phyloP scores from a whole-genome alignment of 2,329 filamentous ascomycete genomes.

The Cladophialophora immunda region DNA sequence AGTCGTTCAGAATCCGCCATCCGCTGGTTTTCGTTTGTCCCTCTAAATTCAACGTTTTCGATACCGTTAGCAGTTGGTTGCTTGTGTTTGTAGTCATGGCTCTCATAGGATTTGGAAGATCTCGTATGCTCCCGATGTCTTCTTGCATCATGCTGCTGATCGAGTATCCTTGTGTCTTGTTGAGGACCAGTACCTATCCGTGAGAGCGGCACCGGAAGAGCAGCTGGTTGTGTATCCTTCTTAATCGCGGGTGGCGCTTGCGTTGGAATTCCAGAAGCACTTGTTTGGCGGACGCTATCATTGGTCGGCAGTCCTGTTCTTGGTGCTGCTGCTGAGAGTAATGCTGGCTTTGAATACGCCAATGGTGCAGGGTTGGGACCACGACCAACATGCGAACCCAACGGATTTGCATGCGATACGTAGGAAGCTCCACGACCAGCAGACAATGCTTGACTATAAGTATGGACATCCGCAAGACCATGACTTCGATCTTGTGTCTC shows the following conservation, averaged over 20 bases:
- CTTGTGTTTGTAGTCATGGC: not conserved
- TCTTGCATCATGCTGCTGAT: not conserved
- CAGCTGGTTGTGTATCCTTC: not conserved
- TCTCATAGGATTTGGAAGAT: not conserved
- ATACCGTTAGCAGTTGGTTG: not conserved
- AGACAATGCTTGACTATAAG: not conserved
- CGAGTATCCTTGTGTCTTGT: not conserved
- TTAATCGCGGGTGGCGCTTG: not conserved
- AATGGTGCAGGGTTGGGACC: not conserved
- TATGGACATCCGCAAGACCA: not conserved
- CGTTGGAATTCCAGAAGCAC: not conserved
- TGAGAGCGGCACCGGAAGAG: not conserved
- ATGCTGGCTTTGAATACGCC: not conserved
- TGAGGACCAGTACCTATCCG: not conserved
- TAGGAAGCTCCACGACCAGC: not conserved
- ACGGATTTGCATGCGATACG: not conserved
- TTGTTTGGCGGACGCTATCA: not conserved
- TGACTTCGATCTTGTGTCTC: not conserved
- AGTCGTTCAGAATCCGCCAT: not conserved
- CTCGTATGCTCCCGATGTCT: not conserved
- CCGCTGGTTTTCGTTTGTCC: not conserved
- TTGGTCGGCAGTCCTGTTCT: not conserved
- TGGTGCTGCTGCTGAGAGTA: not conserved
- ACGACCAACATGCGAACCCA: not conserved
- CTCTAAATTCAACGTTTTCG: conserved; percentile 1